Percentiles rank a stretch among this genome's conserved stretches.
Conservation (phyloP, 306 rosid genomes). For the Glycine latifolia region DNA sequence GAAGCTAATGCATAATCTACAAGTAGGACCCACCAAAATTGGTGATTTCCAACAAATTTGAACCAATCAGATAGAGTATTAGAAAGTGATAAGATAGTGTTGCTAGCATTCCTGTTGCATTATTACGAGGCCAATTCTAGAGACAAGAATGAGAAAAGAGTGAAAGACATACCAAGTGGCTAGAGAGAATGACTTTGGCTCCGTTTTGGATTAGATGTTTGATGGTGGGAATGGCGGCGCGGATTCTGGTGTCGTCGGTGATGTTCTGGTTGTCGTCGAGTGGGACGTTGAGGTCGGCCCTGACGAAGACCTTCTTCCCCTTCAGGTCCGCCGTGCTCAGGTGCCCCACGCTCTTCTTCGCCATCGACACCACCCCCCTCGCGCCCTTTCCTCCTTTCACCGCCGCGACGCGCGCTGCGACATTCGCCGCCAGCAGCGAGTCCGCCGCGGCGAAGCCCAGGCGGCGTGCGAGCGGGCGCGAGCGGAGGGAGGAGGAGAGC, state of each 20-base stretch:
- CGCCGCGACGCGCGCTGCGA: conserved; percentile 67
- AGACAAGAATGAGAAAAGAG: neutral
- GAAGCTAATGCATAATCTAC: neutral
- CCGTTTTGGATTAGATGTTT: conserved; percentile 80
- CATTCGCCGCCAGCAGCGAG: conserved; percentile 67
- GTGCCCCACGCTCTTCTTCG: conserved; percentile 94
- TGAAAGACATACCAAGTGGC: conserved; percentile 73
- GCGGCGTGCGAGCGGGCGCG: conserved; percentile 64
- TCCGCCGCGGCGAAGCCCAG: conserved; percentile 82
- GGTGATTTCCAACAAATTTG: no score
- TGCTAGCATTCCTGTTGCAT: no score
- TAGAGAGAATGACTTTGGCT: conserved; percentile 93
- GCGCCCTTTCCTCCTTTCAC: conserved; percentile 51
- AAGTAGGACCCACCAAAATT: no score
- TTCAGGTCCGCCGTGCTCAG: conserved; percentile 71
- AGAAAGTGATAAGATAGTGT: no score
- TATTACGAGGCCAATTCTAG: no score
- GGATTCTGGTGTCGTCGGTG: conserved; percentile 94
- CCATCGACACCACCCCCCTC: conserved; percentile 79
- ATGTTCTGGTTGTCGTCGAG: conserved; percentile 87
- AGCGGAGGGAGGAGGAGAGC: conserved; percentile 64
- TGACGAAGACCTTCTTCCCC: conserved; percentile 90
- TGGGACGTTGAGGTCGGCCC: conserved; percentile 95
- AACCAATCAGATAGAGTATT: no score
- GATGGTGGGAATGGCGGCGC: conserved; percentile 97